A percentile compares a stretch with the other conserved stretches of the same genome.
Conservation (phyloP, 129 eudicot species). For the Escallonia rubra region DNA sequence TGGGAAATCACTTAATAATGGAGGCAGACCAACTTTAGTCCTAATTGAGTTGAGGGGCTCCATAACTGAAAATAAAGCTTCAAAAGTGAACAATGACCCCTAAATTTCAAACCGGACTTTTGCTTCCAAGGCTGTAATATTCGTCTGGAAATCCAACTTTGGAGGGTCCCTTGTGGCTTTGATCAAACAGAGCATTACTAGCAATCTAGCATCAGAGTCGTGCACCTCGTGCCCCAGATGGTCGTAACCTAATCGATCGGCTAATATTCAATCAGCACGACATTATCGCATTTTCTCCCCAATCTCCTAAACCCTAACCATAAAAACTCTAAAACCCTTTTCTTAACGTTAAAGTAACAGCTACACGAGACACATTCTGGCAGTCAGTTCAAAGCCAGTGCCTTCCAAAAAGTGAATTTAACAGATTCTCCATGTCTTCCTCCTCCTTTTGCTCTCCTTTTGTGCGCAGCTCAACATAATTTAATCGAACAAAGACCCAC, state of each 20-base stretch:
- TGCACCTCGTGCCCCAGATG: neutral
- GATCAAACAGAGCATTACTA: neutral
- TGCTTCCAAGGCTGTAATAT: constrained; percentile 6
- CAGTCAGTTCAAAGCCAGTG: neutral
- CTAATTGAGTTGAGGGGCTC: constrained; percentile 9
- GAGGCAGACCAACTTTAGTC: constrained; percentile 16
- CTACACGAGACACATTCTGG: too few relatives aligned
- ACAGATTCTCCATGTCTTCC: constrained; percentile 30
- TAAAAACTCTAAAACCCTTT: too few relatives aligned
- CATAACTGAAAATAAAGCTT: neutral
- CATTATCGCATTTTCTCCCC: neutral
- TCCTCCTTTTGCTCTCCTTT: constrained; percentile 2
- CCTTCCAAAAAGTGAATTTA: constrained; percentile 12
- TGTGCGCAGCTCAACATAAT: constrained; percentile 3
- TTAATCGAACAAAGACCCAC: constrained; percentile 12
- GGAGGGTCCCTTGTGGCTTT: neutral
- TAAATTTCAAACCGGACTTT: constrained; percentile 4
- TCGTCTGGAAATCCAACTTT: neutral
- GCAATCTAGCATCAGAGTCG: neutral
- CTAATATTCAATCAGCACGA: constrained; percentile 2
- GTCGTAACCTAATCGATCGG: neutral
- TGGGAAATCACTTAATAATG: constrained; percentile 10
- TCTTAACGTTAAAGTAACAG: constrained; percentile 2
- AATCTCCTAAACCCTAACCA: constrained; percentile 11
- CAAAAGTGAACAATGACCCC: neutral